phyloP scores from a whole-genome alignment of 306 rosid species.

The Acmispon strigosus region DNA sequence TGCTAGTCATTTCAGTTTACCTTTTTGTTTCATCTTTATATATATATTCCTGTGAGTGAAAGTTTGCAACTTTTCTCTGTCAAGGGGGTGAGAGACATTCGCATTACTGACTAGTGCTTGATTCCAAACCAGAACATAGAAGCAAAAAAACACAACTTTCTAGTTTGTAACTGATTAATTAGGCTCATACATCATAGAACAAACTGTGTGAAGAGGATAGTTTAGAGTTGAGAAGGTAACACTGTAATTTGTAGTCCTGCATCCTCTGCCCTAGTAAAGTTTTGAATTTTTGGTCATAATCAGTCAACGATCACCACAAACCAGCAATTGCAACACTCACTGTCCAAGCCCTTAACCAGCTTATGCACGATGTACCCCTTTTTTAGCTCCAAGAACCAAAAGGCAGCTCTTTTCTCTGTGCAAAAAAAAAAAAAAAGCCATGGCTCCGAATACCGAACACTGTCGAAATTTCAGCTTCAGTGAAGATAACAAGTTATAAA shows the following conservation, averaged over 20 bases:
- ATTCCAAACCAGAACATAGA: not conserved
- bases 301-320: no score
- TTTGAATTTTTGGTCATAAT: no score
- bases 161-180: not conserved
- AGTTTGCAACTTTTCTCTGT: not conserved
- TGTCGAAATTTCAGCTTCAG: not conserved
- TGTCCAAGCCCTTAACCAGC: no score
- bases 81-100: not conserved
- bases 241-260: not conserved
- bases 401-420: not conserved
- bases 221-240: not conserved
- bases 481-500: not conserved
- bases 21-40: not conserved
- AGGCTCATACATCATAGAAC: not conserved
- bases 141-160: not conserved
- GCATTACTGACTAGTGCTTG: not conserved
- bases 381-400: not conserved
- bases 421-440: not conserved
- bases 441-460: not conserved
- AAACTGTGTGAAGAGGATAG: not conserved
- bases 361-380: not conserved
- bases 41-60: not conserved
- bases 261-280: not conserved
- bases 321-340: no score
- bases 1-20: no score